Percentiles rank a stretch among this genome's conserved stretches.
Conservation (phyloP, 495 filamentous ascomycete genomes). For the Acidiella bohemica region DNA sequence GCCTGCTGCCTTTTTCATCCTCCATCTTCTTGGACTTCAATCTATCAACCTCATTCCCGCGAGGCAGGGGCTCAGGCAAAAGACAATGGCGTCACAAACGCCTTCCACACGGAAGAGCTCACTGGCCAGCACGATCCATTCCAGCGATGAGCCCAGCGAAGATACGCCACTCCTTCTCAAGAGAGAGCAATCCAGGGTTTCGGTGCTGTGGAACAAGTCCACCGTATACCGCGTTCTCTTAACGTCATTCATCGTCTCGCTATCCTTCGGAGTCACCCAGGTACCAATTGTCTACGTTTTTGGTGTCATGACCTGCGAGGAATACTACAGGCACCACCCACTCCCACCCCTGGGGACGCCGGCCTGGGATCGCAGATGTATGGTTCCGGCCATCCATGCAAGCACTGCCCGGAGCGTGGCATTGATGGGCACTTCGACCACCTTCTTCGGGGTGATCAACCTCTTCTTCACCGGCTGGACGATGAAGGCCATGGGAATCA, state of each 20-base stretch:
- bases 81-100: no score
- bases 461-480: slow-evolving; percentile 45
- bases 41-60: not conserved
- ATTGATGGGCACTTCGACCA: slow-evolving; percentile 36
- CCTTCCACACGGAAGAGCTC: slow-evolving; percentile 7
- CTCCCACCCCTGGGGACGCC: slow-evolving; percentile 23
- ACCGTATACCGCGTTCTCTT: slow-evolving; percentile 28
- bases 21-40: not conserved
- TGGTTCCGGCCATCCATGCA: slow-evolving; percentile 37
- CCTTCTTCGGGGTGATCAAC: slow-evolving; percentile 36
- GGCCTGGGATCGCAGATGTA: slow-evolving; percentile 29
- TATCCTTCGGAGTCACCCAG: slow-evolving; percentile 45
- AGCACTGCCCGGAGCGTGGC: slow-evolving; percentile 40
- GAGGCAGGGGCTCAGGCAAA: not conserved
- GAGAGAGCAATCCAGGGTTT: slow-evolving; percentile 2
- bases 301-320: slow-evolving; percentile 44
- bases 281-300: slow-evolving; percentile 48
- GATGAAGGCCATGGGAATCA: slow-evolving; percentile 42
- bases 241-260: slow-evolving; percentile 40
- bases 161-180: slow-evolving; percentile 5
- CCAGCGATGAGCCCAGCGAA: slow-evolving; percentile 3
- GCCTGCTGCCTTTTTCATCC: no score
- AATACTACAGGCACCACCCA: slow-evolving; percentile 39
- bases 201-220: slow-evolving; percentile 12
- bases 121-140: slow-evolving; percentile 1